Conservation (phyloP, 1,284 basidiomycete genomes). For the Volvariella surrecta region DNA sequence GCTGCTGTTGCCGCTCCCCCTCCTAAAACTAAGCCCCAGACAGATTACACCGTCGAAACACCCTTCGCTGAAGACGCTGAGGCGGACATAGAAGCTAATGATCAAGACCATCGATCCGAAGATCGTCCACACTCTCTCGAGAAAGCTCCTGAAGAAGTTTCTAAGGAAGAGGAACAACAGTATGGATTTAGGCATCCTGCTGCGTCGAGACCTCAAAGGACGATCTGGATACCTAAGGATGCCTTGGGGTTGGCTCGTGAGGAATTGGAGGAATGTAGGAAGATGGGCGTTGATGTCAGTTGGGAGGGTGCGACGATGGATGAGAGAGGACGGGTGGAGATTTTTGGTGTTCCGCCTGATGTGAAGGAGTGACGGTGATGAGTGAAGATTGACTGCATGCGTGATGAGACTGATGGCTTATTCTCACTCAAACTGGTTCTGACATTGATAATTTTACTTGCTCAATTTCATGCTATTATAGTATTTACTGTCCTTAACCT, state of each 20-base stretch:
- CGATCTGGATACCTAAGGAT: conserved; percentile 79
- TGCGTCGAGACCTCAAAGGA: conserved; percentile 60
- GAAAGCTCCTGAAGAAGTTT: conserved; percentile 9
- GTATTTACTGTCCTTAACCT: too few species aligned
- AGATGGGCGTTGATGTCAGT: conserved; percentile 51
- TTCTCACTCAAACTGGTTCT: not conserved
- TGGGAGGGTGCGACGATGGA: conserved; percentile 54
- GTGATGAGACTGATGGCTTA: not conserved
- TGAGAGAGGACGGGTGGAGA: conserved; percentile 59
- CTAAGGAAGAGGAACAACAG: conserved; percentile 21
- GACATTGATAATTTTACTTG: too few species aligned
- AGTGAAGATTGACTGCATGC: not conserved
- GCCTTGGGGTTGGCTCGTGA: conserved; percentile 54
- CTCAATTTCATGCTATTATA: too few species aligned
- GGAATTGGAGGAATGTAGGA: conserved; percentile 52
- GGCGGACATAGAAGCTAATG: not conserved
- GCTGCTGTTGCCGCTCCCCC: not conserved
- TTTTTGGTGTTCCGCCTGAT: conserved; percentile 24
- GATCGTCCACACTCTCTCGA: conserved; percentile 1
- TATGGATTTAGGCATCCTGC: conserved; percentile 81
- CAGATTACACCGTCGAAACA: too few species aligned
- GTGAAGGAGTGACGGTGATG: not conserved
- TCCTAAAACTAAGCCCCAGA: too few species aligned
- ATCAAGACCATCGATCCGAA: conserved; percentile 4
- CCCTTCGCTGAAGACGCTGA: too few species aligned